Conservation (phyloP, 331 rosid species). For the Saraca asoca region DNA sequence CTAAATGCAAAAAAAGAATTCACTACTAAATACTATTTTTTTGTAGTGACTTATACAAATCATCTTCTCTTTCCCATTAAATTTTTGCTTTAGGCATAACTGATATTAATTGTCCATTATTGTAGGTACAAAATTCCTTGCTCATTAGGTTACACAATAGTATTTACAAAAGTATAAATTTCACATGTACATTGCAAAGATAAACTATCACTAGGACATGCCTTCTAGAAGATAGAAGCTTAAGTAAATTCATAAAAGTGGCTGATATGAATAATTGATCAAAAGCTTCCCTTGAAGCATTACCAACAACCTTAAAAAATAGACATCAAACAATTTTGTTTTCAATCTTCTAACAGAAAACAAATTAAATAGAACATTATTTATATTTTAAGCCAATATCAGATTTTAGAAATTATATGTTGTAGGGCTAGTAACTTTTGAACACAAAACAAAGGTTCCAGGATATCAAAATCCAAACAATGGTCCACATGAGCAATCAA, state of each 20-base stretch:
- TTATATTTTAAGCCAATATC: not conserved
- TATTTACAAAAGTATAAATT: constrained; percentile 5
- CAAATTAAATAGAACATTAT: constrained; percentile 4
- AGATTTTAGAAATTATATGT: not conserved
- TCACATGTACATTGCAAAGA: constrained; percentile 19
- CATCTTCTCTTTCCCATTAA: not conserved
- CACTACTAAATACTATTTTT: too few species aligned
- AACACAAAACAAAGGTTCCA: constrained; percentile 91
- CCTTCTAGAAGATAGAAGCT: constrained; percentile 98
- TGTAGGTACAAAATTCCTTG: not conserved
- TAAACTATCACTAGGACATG: constrained; percentile 42
- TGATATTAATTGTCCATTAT: too few species aligned
- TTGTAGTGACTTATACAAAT: too few species aligned
- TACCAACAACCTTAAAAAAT: constrained; percentile 77
- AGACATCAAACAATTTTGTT: constrained; percentile 30
- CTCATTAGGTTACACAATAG: constrained; percentile 9
- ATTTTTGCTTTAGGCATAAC: constrained; percentile 22
- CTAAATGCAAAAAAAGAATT: too few species aligned
- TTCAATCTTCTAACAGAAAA: constrained; percentile 2
- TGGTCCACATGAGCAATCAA: constrained; percentile 97
- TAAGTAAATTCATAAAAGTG: constrained; percentile 94
- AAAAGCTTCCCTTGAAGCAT: constrained; percentile 85
- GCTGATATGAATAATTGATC: constrained; percentile 92
- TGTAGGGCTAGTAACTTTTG: constrained; percentile 63
- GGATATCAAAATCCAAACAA: constrained; percentile 88